Percentiles rank a stretch among this genome's conserved stretches.
phyloP scores from a whole-genome alignment of 768 basidiomycete genomes.

The Pulveroboletus ravenelii region DNA sequence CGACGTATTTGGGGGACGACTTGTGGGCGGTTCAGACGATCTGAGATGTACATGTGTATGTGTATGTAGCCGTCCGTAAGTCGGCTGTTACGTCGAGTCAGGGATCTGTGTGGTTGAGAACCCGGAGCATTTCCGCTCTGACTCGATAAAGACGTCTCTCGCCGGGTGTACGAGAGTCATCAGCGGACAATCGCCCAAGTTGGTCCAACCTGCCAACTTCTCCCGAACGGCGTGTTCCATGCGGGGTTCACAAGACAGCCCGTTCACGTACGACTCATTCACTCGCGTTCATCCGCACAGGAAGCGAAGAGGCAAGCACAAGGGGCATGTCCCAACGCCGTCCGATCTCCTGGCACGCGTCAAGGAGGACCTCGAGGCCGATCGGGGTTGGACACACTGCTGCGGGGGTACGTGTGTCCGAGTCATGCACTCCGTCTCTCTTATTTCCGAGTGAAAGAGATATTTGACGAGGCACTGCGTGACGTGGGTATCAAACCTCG shows the following conservation, averaged over 20 bases:
- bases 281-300: conserved; percentile 47
- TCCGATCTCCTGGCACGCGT: conserved; percentile 38
- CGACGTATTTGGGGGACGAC: conserved; percentile 85
- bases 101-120: no score
- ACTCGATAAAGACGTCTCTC: not conserved
- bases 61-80: no score
- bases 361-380: conserved; percentile 40
- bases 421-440: not conserved
- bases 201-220: not conserved
- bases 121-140: not conserved
- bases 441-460: conserved; percentile 27
- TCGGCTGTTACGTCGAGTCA: no score
- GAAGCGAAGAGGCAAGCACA: conserved; percentile 41
- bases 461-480: conserved; percentile 33
- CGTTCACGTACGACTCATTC: conserved; percentile 46
- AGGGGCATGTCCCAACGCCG: conserved; percentile 32
- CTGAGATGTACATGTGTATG: no score
- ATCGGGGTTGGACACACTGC: conserved; percentile 49
- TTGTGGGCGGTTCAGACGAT: conserved; percentile 69
- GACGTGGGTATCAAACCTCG: conserved; percentile 20
- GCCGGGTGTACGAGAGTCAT: not conserved
- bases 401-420: conserved; percentile 47
- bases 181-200: not conserved
- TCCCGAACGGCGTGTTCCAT: conserved; percentile 1
- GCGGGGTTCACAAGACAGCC: conserved; percentile 11